Conservation (phyloP, 768 basidiomycete species). For the Panaeolus cyanescens region DNA sequence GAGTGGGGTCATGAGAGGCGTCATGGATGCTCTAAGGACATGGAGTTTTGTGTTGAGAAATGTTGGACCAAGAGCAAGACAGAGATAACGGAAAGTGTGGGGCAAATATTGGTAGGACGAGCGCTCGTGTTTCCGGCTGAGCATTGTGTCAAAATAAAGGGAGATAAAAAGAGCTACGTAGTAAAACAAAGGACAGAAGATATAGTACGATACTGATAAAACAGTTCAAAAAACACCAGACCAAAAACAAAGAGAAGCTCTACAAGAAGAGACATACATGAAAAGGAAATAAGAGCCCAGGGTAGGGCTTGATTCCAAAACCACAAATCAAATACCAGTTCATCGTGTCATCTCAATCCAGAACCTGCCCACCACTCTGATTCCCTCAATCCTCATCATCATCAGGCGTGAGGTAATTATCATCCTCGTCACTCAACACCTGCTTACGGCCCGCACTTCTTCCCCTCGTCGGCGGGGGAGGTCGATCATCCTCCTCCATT, state of each 20-base stretch:
- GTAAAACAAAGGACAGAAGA: slow-evolving; percentile 1
- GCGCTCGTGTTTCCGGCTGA: background rate
- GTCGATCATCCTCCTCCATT: slow-evolving; percentile 81
- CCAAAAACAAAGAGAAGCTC: background rate
- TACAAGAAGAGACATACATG: background rate
- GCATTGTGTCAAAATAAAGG: background rate
- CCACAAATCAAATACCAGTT: background rate
- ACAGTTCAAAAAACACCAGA: background rate
- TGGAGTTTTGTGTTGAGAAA: background rate
- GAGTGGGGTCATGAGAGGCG: background rate
- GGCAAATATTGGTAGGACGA: background rate
- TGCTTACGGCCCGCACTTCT: slow-evolving; percentile 68
- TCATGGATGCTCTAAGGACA: background rate
- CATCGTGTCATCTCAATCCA: slow-evolving; percentile 1
- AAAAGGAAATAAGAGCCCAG: background rate
- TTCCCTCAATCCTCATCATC: slow-evolving; percentile 54
- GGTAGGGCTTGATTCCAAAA: background rate
- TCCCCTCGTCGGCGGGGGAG: slow-evolving; percentile 52
- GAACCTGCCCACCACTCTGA: background rate
- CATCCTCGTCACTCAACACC: slow-evolving; percentile 70
- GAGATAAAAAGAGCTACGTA: background rate
- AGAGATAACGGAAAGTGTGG: background rate
- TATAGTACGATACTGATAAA: slow-evolving; percentile 1
- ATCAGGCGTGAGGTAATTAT: slow-evolving; percentile 67
- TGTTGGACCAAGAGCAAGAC: background rate